Evolutionary conservation across 441 rosid species (phyloP).

Genomic region (Hypseocharis bilobata): DNA sequence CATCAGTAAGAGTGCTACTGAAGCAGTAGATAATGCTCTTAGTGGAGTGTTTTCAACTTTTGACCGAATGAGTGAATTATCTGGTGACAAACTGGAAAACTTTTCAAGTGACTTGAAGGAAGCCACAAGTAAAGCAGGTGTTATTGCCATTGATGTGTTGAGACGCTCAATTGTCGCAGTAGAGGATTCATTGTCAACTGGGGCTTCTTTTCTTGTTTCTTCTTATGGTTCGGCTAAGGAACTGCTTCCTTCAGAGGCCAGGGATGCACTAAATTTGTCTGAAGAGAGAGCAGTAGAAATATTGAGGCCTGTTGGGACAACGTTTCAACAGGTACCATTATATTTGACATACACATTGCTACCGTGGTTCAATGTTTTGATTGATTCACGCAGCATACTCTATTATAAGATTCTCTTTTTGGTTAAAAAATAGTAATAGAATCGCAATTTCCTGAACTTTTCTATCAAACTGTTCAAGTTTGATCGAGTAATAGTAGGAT

Average conservation of each 20-base stretch:
- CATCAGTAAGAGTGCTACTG: constrained; percentile 48
- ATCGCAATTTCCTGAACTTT: background rate
- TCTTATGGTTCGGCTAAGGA: constrained; percentile 66
- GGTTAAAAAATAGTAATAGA: background rate
- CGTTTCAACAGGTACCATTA: constrained; percentile 56
- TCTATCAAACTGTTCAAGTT: constrained; percentile 2
- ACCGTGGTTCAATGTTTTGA: constrained; percentile 1
- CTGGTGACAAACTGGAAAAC: constrained; percentile 39
- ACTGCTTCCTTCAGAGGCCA: constrained; percentile 59
- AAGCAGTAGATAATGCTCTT: constrained; percentile 46
- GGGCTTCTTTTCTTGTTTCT: constrained; percentile 53
- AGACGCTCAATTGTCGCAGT: constrained; percentile 47
- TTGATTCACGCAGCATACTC: constrained; percentile 6
- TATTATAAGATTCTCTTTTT: background rate
- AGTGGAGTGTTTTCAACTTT: constrained; percentile 38
- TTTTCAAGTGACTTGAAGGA: constrained; percentile 48
- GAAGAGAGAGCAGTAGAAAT: constrained; percentile 53
- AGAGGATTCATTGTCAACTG: constrained; percentile 56
- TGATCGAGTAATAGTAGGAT: constrained; percentile 11
- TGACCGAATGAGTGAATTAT: constrained; percentile 48
- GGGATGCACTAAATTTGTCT: constrained; percentile 40
- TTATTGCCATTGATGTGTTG: constrained; percentile 45
- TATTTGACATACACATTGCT: background rate
- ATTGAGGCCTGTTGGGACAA: constrained; percentile 48
- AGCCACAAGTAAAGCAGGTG: constrained; percentile 45